phyloP scores from a whole-genome alignment of 148 eudicot species.

The Amaranthus palmeri region DNA sequence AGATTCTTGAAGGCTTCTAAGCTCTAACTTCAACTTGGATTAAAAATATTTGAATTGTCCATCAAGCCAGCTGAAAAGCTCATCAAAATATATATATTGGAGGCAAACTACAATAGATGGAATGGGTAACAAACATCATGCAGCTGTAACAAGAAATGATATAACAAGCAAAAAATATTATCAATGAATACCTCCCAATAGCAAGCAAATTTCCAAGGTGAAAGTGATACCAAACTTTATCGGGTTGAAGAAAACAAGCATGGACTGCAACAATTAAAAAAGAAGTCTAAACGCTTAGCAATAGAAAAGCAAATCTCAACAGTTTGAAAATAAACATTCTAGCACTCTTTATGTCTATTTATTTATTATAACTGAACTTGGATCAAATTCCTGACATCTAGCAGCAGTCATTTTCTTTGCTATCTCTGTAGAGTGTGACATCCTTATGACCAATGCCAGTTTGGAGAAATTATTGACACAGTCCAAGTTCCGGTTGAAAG shows the following conservation, averaged over 20 bases:
- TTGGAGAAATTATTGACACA: neutral
- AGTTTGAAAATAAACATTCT: neutral
- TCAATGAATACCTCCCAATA: constrained; percentile 71
- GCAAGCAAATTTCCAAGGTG: constrained; percentile 91
- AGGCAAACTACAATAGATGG: neutral
- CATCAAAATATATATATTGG: neutral
- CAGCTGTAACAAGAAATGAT: neutral
- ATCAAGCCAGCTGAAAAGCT: neutral
- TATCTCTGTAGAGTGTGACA: neutral
- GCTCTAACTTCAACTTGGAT: neutral
- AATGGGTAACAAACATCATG: neutral
- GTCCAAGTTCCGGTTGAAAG: neutral
- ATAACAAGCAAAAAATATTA: constrained; percentile 8
- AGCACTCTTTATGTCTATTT: neutral
- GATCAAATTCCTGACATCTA: constrained; percentile 1
- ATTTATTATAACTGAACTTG: neutral
- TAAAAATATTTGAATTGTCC: neutral
- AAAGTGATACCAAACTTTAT: constrained; percentile 90
- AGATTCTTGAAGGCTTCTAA: neutral
- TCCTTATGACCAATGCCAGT: neutral
- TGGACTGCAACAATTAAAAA: constrained; percentile 24
- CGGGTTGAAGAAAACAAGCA: constrained; percentile 92
- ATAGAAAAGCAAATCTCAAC: neutral
- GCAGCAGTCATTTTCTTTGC: neutral
- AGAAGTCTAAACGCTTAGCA: constrained; percentile 27